Evolutionary conservation across 768 basidiomycete genomes (phyloP).

Genomic region (Lentinula boryana): DNA sequence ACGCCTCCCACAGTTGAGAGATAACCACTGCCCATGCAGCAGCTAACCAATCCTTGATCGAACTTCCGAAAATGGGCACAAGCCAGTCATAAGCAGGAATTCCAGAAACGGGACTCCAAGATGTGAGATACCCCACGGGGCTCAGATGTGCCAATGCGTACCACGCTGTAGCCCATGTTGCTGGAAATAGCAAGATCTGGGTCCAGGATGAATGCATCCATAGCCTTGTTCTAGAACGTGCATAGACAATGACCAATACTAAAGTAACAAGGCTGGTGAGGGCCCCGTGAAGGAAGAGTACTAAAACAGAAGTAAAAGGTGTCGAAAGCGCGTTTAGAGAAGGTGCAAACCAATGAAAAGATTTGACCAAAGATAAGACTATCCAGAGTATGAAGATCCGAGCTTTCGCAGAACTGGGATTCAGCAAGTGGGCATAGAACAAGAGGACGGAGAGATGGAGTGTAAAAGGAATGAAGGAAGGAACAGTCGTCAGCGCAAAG

Average conservation of each 20-base stretch:
- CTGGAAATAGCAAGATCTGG: constrained; percentile 57
- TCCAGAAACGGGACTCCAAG: constrained; percentile 61
- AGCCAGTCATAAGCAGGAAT: constrained; percentile 60
- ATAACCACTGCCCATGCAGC: constrained; percentile 72
- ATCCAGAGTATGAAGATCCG: constrained; percentile 27
- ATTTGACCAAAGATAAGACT: constrained; percentile 32
- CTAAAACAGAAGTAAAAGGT: constrained; percentile 37
- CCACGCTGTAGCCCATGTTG: constrained; percentile 66
- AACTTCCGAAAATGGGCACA: constrained; percentile 48
- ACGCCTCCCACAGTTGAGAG: constrained; percentile 45
- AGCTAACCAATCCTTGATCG: constrained; percentile 64
- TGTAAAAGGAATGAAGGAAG: constrained; percentile 27
- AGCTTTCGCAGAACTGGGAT: constrained; percentile 13
- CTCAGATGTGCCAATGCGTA: constrained; percentile 43
- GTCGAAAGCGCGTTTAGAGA: constrained; percentile 53
- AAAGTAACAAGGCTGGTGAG: constrained; percentile 40
- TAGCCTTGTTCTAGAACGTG: constrained; percentile 24
- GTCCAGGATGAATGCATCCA: constrained; percentile 28
- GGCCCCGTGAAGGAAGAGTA: constrained; percentile 35
- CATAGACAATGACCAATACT: constrained; percentile 30
- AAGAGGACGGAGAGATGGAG: constrained; percentile 27
- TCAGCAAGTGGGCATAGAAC: constrained; percentile 30
- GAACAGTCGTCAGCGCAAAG: constrained; percentile 21
- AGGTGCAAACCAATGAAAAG: constrained; percentile 35
- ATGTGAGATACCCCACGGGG: constrained; percentile 64